Evolutionary conservation across 2,329 filamentous ascomycete species (phyloP).

Genomic region (Lithohypha guttulata): DNA sequence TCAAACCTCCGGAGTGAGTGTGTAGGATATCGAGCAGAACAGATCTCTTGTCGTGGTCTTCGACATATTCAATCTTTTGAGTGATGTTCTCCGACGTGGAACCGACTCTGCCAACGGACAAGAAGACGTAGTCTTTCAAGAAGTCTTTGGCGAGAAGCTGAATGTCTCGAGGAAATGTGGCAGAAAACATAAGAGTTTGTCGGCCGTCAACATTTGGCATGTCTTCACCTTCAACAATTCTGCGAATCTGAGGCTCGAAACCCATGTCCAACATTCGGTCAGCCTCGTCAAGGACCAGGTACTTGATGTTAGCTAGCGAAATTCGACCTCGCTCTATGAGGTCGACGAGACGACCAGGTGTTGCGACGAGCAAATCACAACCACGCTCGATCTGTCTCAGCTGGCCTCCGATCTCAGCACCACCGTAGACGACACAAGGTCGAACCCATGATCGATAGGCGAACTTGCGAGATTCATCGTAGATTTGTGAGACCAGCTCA

Average conservation of each 20-base stretch:
- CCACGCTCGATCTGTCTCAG: conserved; percentile 96
- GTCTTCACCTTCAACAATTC: conserved; percentile 95
- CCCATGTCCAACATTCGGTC: conserved; percentile 99
- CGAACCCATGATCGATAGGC: conserved; percentile 98
- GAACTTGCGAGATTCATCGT: conserved; percentile 94
- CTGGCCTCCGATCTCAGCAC: conserved; percentile 96
- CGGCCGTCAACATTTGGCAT: conserved; percentile 77
- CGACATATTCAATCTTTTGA: conserved; percentile 95
- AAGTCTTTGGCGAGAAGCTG: conserved; percentile 99
- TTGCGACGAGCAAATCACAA: conserved; percentile 93
- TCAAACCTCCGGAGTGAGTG: conserved; percentile 79
- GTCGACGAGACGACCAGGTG: conserved; percentile 92
- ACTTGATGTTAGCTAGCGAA: conserved; percentile 97
- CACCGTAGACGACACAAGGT: conserved; percentile 96
- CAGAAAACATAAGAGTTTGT: conserved; percentile 99
- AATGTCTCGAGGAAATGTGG: conserved; percentile 97
- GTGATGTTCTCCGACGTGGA: conserved; percentile 99
- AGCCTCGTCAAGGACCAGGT: conserved; percentile 95
- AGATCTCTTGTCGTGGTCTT: conserved; percentile 94
- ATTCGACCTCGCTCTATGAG: conserved; percentile 97
- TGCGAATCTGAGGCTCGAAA: conserved; percentile 99
- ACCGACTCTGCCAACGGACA: conserved; percentile 95
- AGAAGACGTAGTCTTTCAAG: conserved; percentile 97
- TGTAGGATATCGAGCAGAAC: conserved; percentile 95
- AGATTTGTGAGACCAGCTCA: conserved; percentile 98